Conservation (phyloP, 345 rosid species). For the Firmiana major region DNA sequence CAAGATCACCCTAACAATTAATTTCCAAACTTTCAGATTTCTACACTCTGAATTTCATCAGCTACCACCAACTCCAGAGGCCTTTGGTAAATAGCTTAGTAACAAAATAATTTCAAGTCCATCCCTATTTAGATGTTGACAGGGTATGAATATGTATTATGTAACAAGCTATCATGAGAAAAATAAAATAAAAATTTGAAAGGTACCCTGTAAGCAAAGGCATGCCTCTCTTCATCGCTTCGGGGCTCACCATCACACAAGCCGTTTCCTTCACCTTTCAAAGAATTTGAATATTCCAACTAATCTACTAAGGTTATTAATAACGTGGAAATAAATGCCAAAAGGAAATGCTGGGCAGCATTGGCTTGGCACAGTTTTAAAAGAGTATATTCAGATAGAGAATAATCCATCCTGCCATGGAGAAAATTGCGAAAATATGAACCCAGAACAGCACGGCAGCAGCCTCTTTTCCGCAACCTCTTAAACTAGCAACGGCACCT, state of each 20-base stretch:
- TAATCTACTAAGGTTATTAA: constrained; percentile 8
- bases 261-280: background rate
- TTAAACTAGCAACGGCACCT: constrained; percentile 94
- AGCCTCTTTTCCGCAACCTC: constrained; percentile 96
- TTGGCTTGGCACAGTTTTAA: constrained; percentile 22
- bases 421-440: constrained; percentile 82
- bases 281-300: background rate
- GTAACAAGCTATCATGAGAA: background rate
- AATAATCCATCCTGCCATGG: constrained; percentile 97
- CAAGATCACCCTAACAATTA: background rate
- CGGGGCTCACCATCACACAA: background rate
- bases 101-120: background rate
- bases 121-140: background rate
- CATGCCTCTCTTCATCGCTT: constrained; percentile 3
- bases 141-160: background rate
- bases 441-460: constrained; percentile 99
- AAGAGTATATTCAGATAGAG: constrained; percentile 82
- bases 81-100: background rate
- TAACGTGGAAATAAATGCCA: background rate
- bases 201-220: constrained; percentile 26
- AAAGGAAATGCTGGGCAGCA: background rate
- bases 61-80: background rate
- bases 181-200: background rate
- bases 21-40: background rate
- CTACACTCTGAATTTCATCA: background rate